Base-by-base conservation (phyloP, 78 protist species). In the Dictyostelium brefeldianum region DNA sequence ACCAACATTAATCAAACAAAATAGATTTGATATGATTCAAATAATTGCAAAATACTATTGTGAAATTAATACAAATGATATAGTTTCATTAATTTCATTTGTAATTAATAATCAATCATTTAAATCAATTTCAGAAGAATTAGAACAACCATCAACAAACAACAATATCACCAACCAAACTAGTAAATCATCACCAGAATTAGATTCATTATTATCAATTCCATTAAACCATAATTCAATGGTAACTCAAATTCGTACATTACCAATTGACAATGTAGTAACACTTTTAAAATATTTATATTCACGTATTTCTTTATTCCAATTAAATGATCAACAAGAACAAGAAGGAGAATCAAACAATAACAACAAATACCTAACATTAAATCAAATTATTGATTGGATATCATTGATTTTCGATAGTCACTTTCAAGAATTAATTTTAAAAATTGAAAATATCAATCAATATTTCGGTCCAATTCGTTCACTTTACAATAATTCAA, bases 321-420 rank as follows among this genome's bases (percentile, higher is more conserved):
- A 51, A 8, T 46, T 73, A 73, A 10, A 46, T 46, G 56, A 20
- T 6, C 27, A 64, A 41, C 22, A 31, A 22, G 10, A 11, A 31
- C 2, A 54, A 22, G 75, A 67, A 67, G 14, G 2, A 20, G 25
- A 22, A 12, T 22, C 6, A 12, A 65, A 22, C 14, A 65, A 22
- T 29, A 65, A 25, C 43, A 70, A 20, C 22, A 47, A 50, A 2
- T 18, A 83, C 27, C 22, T 83, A 12, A n/a, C 91, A 18, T 46
- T 83, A 48, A 17, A 69, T 18, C 91, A 83, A 71, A 29, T 83
- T 8, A 47, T 71, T 3, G 75, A 83, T 7, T 83, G 91, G 91
- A 71, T 54, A 18, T 69, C 81, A 17, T 25, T 83, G 0, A 46
- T 83, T 12, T 31, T 83, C 27, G 91, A 83, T 43, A 54, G 69